Evolutionary conservation across 164 flowering plant genomes (phyloP).

Genomic region (Berberis vulgaris): DNA sequence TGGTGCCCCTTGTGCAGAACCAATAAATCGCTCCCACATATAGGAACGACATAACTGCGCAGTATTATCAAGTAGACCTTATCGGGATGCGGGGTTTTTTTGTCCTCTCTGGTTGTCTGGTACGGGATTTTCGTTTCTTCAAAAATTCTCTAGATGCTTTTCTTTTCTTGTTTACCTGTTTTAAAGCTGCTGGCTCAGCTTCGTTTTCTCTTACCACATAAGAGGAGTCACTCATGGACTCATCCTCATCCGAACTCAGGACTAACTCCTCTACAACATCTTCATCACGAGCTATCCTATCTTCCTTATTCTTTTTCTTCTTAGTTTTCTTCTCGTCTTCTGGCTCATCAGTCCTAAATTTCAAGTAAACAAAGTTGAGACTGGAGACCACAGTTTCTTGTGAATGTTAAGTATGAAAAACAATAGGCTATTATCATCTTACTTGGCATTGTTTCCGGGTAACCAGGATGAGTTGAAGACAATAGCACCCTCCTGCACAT

Average conservation of each 20-base stretch:
- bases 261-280: constrained; percentile 62
- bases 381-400: not conserved
- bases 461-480: constrained; percentile 69
- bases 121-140: constrained; percentile 3
- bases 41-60: too few relatives aligned
- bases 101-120: constrained; percentile 4
- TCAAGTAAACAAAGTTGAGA: not conserved
- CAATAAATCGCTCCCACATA: too few relatives aligned
- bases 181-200: constrained; percentile 6
- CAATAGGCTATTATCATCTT: constrained; percentile 12
- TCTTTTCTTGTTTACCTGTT: constrained; percentile 19
- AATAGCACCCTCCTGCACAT: constrained; percentile 30
- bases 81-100: not conserved
- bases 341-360: constrained; percentile 14
- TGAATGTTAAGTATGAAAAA: not conserved
- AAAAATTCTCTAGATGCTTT: constrained; percentile 12
- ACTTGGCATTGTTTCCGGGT: constrained; percentile 57
- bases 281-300: constrained; percentile 29
- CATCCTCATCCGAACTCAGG: constrained; percentile 63
- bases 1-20: too few relatives aligned
- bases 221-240: constrained; percentile 14
- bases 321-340: constrained; percentile 11
- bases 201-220: constrained; percentile 14
- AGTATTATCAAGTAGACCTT: too few relatives aligned
- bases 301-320: constrained; percentile 19